Base-by-base conservation (phyloP, 495 filamentous ascomycete genomes). In the Letharia lupina region DNA sequence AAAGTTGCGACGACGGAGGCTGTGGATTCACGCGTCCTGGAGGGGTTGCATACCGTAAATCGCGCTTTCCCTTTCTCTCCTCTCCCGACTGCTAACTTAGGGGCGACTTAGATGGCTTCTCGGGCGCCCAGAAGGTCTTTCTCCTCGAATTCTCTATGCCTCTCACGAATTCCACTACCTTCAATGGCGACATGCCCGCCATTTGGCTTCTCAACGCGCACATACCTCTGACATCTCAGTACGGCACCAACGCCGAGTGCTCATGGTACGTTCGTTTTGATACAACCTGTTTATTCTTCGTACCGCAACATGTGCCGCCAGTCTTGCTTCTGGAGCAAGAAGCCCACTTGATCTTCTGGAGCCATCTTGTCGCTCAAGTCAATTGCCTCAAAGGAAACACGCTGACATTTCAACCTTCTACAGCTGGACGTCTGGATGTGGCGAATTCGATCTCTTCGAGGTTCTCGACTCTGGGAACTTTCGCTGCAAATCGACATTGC, bases 361-460 rank as follows among this genome's bases (percentile, higher is more conserved):
- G 40, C 2, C 40, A 42, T 42, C 40, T 42, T 42, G 40, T 42
- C 10, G 11, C 40, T 42, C 40, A 13, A 42, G 40, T 42, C 40
- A 42, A 42, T 42, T 2, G 0, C 40, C 40, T 12, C 6, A 10
- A 42, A 12, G 40, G 11, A 12, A 11, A 13, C 10, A 42, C 11
- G 40, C 40, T 42, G 40, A 42, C 40, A 2, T 12, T 10, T 11
- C 40, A 42, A 11, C 40, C 40, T 42, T 42, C 12, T 85, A 80
- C 57, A 91, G 89, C 76, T 90, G 87, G 87, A 72, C 74, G 4
- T 75, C 80, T 31, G 86, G 84, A 20, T 91, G 89, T 71, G 89
- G 87, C 66, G 88, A 91, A 77, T 81, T 88, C 58, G 89, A 91
- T 72, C 74, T 90, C 16, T 84, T 88, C 65, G 89, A 91, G 75